phyloP scores from a whole-genome alignment of 108 stramenopile genomes.

The Nannochloropsis oceanica region DNA sequence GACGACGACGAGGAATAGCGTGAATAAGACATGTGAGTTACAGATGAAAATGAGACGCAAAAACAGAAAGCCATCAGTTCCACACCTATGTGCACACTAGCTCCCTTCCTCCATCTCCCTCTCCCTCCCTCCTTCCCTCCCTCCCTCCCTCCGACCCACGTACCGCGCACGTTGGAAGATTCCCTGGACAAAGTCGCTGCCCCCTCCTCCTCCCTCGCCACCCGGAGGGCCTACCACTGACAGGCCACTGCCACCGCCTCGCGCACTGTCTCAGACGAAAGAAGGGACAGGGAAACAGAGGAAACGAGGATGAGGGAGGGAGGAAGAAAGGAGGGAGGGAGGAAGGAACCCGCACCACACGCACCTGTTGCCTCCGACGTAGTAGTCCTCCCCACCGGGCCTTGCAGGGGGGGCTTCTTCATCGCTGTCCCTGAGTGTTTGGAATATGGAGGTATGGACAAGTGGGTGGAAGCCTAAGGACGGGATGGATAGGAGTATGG shows the following conservation, averaged over 20 bases:
- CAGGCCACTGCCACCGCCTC: neutral
- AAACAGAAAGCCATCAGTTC: no score
- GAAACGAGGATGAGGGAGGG: neutral
- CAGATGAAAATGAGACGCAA: no score
- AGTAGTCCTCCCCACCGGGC: neutral
- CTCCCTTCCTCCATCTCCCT: neutral
- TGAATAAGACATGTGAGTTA: no score
- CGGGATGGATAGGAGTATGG: no score
- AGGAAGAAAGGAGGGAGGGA: neutral
- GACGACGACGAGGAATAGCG: no score
- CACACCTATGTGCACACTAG: no score
- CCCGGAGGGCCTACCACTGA: constrained; percentile 12
- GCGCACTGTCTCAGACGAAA: neutral
- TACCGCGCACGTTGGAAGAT: constrained; percentile 13
- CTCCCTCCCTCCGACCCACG: no score
- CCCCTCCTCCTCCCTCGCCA: neutral
- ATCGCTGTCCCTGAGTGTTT: neutral
- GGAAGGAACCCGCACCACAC: neutral
- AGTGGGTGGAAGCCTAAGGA: no score
- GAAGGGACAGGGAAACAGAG: neutral
- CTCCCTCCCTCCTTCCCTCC: no score
- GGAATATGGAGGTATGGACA: no score
- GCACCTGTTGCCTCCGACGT: neutral
- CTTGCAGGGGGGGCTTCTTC: neutral
- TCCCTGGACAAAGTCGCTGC: constrained; percentile 1